These are phyloP conservation scores for Aspergillus luchuensis DNA, from an alignment of 2,329 filamentous ascomycete species.

Conservation along the genomic window DNA sequence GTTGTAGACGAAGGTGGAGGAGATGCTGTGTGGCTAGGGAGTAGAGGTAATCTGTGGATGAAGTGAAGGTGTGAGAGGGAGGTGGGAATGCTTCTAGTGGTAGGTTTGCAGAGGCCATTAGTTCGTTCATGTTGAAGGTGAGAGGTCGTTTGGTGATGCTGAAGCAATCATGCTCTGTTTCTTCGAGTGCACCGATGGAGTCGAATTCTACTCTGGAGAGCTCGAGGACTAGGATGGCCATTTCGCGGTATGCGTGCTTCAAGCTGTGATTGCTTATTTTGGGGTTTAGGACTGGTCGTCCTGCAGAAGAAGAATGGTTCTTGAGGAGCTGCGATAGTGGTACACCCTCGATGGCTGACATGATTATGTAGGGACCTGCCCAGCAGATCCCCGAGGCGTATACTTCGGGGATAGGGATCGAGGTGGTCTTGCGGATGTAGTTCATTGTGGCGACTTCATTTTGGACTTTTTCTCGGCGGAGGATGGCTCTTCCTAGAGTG, in stretches of 20 bases:
- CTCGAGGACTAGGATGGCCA: not conserved
- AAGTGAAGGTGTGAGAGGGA: not conserved
- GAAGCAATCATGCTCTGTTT: not conserved
- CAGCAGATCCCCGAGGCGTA: conserved; percentile 9
- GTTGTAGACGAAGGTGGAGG: not conserved
- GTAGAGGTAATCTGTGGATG: not conserved
- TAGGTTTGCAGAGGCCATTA: not conserved
- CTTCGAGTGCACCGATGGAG: not conserved
- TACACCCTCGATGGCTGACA: not conserved
- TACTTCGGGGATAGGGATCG: conserved; percentile 7
- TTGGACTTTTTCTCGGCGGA: not conserved
- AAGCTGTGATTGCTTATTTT: not conserved
- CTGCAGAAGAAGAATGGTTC: not conserved
- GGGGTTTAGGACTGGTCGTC: not conserved
- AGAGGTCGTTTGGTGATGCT: not conserved
- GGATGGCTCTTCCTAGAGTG: not conserved
- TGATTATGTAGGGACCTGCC: conserved; percentile 5
- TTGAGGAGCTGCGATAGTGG: not conserved
- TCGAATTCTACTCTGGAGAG: not conserved
- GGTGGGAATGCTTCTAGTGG: not conserved
- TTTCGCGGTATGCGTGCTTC: not conserved
- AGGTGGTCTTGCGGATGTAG: not conserved
- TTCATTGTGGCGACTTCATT: conserved; percentile 2
- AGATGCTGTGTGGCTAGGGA: not conserved
- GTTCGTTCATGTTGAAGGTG: not conserved